Conservation (phyloP, 139 green algal genomes). For the Trebouxia sp. region DNA sequence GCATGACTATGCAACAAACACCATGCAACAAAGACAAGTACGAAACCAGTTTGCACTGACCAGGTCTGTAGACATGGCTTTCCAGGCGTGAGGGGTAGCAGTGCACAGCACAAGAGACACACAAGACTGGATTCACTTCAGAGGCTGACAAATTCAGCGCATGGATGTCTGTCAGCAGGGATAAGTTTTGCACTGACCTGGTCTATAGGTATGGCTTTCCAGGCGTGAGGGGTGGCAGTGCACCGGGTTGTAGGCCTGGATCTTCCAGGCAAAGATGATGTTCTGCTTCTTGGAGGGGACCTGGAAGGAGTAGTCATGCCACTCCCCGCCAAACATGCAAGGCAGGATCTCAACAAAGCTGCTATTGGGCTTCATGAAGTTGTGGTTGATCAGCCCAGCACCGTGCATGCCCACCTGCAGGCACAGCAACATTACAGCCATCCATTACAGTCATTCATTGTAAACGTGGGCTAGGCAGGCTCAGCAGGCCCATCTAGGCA, state of each 20-base stretch:
- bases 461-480: background rate
- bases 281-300: background rate
- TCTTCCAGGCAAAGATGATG: constrained; percentile 20
- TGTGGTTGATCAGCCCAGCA: constrained; percentile 28
- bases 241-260: constrained; percentile 18
- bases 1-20: too few species aligned
- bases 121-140: too few species aligned
- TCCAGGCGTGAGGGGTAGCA: too few species aligned
- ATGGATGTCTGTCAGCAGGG: background rate
- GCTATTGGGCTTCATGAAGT: constrained; percentile 25
- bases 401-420: constrained; percentile 31
- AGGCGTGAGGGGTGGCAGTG: constrained; percentile 14
- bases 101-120: too few species aligned
- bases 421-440: background rate
- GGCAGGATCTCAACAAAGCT: constrained; percentile 32
- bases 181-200: background rate
- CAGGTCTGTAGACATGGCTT: too few species aligned
- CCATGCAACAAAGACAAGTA: too few species aligned
- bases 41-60: too few species aligned
- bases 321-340: constrained; percentile 15
- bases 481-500: too few species aligned
- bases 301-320: constrained; percentile 17
- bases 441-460: background rate
- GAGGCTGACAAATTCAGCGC: too few species aligned
- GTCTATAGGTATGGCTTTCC: background rate